phyloP scores from a whole-genome alignment of 2,329 filamentous ascomycete genomes.

The Arthrobotrys sphaeroides region DNA sequence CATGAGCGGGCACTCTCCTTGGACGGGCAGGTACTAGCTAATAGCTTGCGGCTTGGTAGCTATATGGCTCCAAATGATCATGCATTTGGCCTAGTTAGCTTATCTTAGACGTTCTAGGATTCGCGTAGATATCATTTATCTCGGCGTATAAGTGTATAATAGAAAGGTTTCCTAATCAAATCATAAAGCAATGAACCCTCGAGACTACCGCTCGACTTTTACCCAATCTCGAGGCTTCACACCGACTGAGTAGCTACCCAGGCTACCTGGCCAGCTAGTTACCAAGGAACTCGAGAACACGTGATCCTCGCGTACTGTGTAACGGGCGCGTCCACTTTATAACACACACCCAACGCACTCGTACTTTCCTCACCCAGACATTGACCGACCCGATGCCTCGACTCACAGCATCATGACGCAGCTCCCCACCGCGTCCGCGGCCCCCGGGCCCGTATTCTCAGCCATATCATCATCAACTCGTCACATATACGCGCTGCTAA shows the following conservation, averaged over 20 bases:
- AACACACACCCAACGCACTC: constrained; percentile 41
- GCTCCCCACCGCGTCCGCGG: constrained; percentile 17
- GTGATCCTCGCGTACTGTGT: constrained; percentile 9
- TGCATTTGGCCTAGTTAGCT: too few species aligned
- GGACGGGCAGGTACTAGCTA: too few species aligned
- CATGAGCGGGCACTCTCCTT: too few species aligned
- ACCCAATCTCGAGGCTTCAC: too few species aligned
- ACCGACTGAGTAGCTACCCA: background rate
- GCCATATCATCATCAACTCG: constrained; percentile 81
- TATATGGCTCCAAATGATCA: too few species aligned
- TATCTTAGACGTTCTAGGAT: too few species aligned
- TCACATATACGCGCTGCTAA: constrained; percentile 73
- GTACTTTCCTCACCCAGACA: background rate
- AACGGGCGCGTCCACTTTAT: constrained; percentile 18
- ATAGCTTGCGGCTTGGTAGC: too few species aligned
- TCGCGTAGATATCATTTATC: too few species aligned
- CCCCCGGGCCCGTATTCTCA: constrained; percentile 70
- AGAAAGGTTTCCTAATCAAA: background rate
- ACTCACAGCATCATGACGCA: constrained; percentile 28
- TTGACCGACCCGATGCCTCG: background rate
- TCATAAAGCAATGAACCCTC: too few species aligned
- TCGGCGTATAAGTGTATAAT: background rate
- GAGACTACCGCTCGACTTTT: too few species aligned
- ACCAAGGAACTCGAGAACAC: background rate
- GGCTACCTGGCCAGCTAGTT: background rate